phyloP scores from a whole-genome alignment of 2,329 filamentous ascomycete genomes.

The Stemphylium lycopersici region DNA sequence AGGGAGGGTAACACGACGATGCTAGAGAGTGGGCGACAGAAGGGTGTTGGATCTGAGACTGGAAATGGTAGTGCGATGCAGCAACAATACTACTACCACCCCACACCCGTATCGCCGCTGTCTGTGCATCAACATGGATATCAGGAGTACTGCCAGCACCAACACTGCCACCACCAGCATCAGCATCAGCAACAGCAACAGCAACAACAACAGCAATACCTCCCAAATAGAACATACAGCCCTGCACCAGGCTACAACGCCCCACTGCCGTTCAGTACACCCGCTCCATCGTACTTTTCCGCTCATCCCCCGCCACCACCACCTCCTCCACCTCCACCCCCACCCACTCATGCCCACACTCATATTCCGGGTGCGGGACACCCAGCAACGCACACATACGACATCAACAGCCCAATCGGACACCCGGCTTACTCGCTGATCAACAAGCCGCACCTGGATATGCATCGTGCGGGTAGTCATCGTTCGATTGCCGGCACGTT shows the following conservation, averaged over 20 bases:
- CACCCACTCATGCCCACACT: neutral
- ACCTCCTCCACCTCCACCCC: neutral
- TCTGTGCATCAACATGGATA: neutral
- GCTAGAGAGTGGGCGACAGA: neutral
- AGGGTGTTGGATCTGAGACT: neutral
- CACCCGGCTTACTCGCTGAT: neutral
- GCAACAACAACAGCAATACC: neutral
- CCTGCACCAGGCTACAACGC: neutral
- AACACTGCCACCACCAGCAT: neutral
- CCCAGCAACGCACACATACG: neutral
- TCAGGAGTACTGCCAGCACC: neutral
- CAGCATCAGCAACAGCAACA: neutral
- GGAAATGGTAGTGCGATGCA: neutral
- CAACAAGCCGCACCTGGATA: neutral
- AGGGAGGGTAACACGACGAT: neutral
- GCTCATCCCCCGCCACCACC: neutral
- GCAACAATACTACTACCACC: constrained; percentile 2
- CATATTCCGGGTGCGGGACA: neutral
- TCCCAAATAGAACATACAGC: neutral
- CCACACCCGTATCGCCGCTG: too few species aligned
- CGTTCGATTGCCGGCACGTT: neutral
- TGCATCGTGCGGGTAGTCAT: neutral
- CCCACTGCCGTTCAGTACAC: neutral
- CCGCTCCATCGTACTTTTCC: neutral
- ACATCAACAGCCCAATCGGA: constrained; percentile 1